phyloP scores from a whole-genome alignment of 2,329 filamentous ascomycete species.

The Neurospora sp. region DNA sequence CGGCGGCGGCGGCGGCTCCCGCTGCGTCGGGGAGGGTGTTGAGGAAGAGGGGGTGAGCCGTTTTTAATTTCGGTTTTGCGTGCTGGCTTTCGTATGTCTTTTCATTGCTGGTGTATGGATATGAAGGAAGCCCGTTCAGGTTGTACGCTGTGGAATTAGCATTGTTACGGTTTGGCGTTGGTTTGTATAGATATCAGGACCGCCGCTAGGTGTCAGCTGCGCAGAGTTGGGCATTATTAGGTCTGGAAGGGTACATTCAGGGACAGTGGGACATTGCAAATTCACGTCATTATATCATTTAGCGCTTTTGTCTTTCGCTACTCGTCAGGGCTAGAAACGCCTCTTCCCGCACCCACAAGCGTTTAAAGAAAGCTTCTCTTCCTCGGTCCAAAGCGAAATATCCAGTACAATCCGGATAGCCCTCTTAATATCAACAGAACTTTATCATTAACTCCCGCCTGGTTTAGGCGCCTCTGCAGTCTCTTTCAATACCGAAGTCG shows the following conservation, averaged over 20 bases:
- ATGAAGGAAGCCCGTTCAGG: not conserved
- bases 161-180: not conserved
- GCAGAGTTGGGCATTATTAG: not conserved
- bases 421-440: not conserved
- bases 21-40: slow-evolving; percentile 38
- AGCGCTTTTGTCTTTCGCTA: not conserved
- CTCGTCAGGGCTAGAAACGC: not conserved
- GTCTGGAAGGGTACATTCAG: not conserved
- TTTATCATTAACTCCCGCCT: not conserved
- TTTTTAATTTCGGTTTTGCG: not conserved
- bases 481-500: slow-evolving; percentile 5
- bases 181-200: not conserved
- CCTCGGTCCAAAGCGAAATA: not conserved
- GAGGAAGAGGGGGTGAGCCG: slow-evolving; percentile 35
- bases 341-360: not conserved
- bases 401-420: not conserved
- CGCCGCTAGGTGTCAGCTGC: not conserved
- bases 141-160: not conserved
- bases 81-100: not conserved
- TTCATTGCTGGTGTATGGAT: not conserved
- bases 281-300: not conserved
- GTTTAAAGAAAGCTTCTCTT: not conserved
- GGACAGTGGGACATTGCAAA: not conserved
- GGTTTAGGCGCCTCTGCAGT: not conserved
- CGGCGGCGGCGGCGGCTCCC: slow-evolving; percentile 25